Evolutionary conservation across 441 rosid genomes (phyloP), one percentile per base, ranked within the genome.

Genomic region (Erodium chrysanthum): DNA sequence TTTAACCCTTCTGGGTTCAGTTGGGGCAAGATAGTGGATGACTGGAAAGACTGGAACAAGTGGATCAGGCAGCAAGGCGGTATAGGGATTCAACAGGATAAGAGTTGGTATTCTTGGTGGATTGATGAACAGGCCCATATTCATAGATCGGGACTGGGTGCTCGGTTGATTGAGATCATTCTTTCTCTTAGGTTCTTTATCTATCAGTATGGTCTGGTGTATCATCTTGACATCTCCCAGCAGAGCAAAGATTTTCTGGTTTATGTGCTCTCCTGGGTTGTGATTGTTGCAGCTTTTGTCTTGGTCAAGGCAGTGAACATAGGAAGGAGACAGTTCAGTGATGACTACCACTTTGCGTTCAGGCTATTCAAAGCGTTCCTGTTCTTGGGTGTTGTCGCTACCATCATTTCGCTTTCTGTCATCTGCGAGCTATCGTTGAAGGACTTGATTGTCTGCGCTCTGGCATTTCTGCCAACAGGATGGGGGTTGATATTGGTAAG

Each of bases 61-160:
- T 94, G 99, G 99, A 91, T 91, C 71, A 88, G 86, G 77, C 88
- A 81, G 75, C 94, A 88, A 83, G 99, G 97, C n/a, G 99, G 99
- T 6, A 88, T 94, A 37, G 99, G 99, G 67, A 90, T 91, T 75
- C 94, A 85, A 66, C 91, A 88, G 60, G 96, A 94, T 65, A 94
- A 88, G 78, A 94, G 99, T 79, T 94, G 99, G 99, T 86, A 94
- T 72, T 91, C 99, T 7, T 94, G 99, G 99, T 94, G 99, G 99
- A 77, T 75, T 33, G 96, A 89, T n/a, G 97, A 91, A 71, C 99
- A 94, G 79, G 83, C 86, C 29, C 99, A 89, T 78, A 86, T 94
- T 37, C 84, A 78, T 52, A 83, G 78, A 58, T 89, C 96, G 3
- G 94, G 97, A 29, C 71, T 86, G 23, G 88, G 86, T 20, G 95